These are phyloP conservation scores for Scutellaria galericulata DNA, from an alignment of 257 asterid species.

Conservation along the genomic window DNA sequence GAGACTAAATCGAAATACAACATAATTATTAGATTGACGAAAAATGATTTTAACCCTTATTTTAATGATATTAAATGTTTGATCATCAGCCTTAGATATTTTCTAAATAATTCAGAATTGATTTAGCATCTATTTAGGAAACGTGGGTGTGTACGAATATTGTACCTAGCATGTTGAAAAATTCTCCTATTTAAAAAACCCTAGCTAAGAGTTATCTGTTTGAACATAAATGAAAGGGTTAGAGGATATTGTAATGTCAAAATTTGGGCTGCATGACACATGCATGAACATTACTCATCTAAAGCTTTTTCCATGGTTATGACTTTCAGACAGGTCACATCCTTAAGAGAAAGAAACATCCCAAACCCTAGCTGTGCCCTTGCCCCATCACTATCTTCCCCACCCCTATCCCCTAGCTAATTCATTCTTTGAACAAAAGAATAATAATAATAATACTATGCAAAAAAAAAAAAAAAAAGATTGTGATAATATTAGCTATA, in stretches of 20 bases:
- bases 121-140: too few species aligned
- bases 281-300: constrained; percentile 25
- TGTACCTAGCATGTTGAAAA: constrained; percentile 4
- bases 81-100: too few species aligned
- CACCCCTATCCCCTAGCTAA: background rate
- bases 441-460: too few species aligned
- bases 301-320: constrained; percentile 45
- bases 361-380: constrained; percentile 76
- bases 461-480: too few species aligned
- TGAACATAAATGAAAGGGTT: constrained; percentile 19
- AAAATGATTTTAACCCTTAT: too few species aligned
- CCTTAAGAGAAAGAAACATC: constrained; percentile 58
- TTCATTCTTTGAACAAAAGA: background rate
- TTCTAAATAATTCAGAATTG: too few species aligned
- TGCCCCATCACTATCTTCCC: constrained; percentile 44
- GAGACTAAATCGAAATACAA: too few species aligned
- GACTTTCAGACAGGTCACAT: constrained; percentile 76
- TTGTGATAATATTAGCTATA: too few species aligned
- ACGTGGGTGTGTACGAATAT: constrained; percentile 1
- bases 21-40: too few species aligned
- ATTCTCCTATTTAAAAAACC: too few species aligned
- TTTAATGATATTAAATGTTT: too few species aligned
- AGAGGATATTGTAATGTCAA: constrained; percentile 43
- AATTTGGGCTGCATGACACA: constrained; percentile 39
- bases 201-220: constrained; percentile 21